Evolutionary conservation across 2,329 filamentous ascomycete genomes (phyloP).

Genomic region (Pseudocercospora macadamiae): DNA sequence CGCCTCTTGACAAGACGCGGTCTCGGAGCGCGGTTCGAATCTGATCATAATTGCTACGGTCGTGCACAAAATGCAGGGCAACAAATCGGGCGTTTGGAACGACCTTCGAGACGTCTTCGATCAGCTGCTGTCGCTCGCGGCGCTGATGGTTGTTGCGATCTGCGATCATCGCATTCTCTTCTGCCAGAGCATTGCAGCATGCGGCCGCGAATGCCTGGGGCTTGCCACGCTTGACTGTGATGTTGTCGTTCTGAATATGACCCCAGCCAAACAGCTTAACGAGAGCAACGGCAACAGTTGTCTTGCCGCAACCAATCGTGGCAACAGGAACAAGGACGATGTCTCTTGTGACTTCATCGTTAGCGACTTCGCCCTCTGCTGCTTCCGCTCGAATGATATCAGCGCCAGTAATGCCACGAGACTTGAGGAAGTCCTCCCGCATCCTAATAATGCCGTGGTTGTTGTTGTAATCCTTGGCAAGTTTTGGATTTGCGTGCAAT

Average conservation of each 20-base stretch:
- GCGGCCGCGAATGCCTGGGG: conserved; percentile 76
- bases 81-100: conserved; percentile 72
- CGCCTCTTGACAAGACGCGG: conserved; percentile 80
- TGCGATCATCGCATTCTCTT: conserved; percentile 75
- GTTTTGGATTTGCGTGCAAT: conserved; percentile 67
- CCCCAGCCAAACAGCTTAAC: conserved; percentile 86
- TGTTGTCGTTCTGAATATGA: conserved; percentile 96
- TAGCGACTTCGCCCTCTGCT: conserved; percentile 54
- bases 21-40: conserved; percentile 76
- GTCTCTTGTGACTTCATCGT: conserved; percentile 63
- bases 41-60: conserved; percentile 65
- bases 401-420: conserved; percentile 81
- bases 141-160: conserved; percentile 93
- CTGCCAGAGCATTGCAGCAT: conserved; percentile 66
- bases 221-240: conserved; percentile 73
- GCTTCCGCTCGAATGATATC: conserved; percentile 82
- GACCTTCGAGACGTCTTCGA: conserved; percentile 70
- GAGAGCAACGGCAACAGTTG: conserved; percentile 82
- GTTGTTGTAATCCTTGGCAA: conserved; percentile 73
- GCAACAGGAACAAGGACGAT: conserved; percentile 88
- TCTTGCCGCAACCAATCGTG: conserved; percentile 96
- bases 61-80: conserved; percentile 85
- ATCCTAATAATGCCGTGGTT: conserved; percentile 96
- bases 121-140: conserved; percentile 84
- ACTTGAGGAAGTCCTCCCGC: conserved; percentile 81